These are phyloP conservation scores for Xylariaceae sp. DNA, from an alignment of 2,329 filamentous ascomycete species.

Conservation along the genomic window DNA sequence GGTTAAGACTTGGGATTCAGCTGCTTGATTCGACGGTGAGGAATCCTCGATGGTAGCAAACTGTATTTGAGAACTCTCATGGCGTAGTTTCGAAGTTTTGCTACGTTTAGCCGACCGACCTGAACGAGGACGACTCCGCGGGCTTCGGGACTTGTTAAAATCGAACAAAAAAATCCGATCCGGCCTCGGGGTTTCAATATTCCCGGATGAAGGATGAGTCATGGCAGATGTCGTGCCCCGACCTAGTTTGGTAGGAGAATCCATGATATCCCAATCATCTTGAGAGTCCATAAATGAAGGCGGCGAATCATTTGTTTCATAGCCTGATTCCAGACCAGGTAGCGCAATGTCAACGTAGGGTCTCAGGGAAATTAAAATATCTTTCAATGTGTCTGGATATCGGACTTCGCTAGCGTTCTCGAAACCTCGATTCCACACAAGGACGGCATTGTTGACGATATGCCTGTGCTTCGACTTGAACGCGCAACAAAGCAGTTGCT, in stretches of 20 bases:
- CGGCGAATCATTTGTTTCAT: constrained; percentile 39
- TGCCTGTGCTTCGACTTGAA: constrained; percentile 55
- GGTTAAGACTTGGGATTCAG: constrained; percentile 71
- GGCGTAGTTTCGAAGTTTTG: constrained; percentile 56
- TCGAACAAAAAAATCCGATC: constrained; percentile 33
- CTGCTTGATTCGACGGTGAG: constrained; percentile 41
- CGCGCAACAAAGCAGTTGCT: constrained; percentile 51
- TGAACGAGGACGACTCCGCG: constrained; percentile 25
- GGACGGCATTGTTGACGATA: constrained; percentile 49
- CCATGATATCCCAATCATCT: constrained; percentile 38
- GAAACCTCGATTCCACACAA: constrained; percentile 67
- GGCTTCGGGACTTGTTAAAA: constrained; percentile 26
- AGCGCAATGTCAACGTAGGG: constrained; percentile 46
- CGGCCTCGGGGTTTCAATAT: constrained; percentile 34
- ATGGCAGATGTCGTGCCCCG: constrained; percentile 12
- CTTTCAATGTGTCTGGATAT: constrained; percentile 62
- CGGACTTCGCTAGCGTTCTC: constrained; percentile 54
- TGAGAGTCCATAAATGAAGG: constrained; percentile 47
- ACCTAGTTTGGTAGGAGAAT: constrained; percentile 26
- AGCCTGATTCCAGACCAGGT: constrained; percentile 41
- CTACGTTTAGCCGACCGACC: constrained; percentile 35
- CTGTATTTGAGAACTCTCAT: constrained; percentile 78
- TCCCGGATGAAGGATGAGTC: constrained; percentile 24
- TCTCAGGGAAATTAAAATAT: constrained; percentile 58
- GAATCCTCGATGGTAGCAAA: constrained; percentile 67